These are phyloP conservation scores for Xylariaceae sp. DNA, from an alignment of 2,329 filamentous ascomycete species.

Conservation along the genomic window DNA sequence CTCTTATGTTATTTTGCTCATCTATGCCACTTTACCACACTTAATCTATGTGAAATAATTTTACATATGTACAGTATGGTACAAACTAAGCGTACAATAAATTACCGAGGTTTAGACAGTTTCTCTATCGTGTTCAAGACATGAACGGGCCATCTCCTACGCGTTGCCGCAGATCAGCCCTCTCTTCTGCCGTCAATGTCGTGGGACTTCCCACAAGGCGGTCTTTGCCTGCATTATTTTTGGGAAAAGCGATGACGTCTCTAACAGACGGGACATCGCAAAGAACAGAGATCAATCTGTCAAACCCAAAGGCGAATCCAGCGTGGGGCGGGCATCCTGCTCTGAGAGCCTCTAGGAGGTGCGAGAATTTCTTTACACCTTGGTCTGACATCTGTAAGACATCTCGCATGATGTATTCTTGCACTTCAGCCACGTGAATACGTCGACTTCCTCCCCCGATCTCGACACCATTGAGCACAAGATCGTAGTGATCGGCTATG, in stretches of 20 bases:
- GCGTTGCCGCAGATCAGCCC: no score
- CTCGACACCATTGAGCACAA: constrained; percentile 93
- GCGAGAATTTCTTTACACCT: constrained; percentile 75
- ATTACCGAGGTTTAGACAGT: no score
- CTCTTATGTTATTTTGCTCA: no score
- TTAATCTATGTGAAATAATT: no score
- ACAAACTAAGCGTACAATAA: no score
- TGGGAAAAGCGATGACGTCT: constrained; percentile 96
- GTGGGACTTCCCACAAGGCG: constrained; percentile 71
- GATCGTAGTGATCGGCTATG: constrained; percentile 86
- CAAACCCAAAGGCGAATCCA: constrained; percentile 88
- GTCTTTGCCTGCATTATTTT: constrained; percentile 87
- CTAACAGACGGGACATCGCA: constrained; percentile 71
- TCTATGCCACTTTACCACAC: no score
- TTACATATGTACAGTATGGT: no score
- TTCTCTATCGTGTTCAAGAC: no score
- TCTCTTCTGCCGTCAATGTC: no score
- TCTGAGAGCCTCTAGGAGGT: constrained; percentile 76
- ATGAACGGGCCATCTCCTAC: no score
- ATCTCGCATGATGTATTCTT: constrained; percentile 79
- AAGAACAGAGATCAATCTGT: constrained; percentile 78
- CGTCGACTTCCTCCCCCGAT: constrained; percentile 88
- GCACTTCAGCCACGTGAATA: constrained; percentile 80
- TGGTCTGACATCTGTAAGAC: constrained; percentile 73
- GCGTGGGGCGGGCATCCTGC: constrained; percentile 93